Base-by-base conservation (phyloP, 2,329 filamentous ascomycete genomes). In the Geosmithia morbida region DNA sequence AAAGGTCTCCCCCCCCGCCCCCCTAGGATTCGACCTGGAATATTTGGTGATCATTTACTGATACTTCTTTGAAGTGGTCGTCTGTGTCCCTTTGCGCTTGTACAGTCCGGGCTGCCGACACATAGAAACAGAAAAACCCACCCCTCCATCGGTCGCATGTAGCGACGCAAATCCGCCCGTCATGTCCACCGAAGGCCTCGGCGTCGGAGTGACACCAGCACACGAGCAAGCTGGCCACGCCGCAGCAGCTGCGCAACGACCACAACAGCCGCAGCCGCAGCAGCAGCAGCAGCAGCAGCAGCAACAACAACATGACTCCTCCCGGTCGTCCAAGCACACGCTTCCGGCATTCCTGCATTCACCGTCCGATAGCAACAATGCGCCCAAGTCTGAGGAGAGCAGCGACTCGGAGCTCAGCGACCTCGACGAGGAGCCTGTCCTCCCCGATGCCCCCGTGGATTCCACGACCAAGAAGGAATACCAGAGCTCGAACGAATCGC, bases 331-430 rank as follows among this genome's bases (percentile, higher is more conserved):
- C 45, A 67, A 71, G 41, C 50, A 48, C 30, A 42, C 55, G n/a
- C 51, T 54, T 52, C 62, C 67, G 29, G 65, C 61, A 50, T 75
- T 75, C 55, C 63, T 81, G 48, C 72, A 80, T 58, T 81, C 78
- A 53, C 78, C 78, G 41, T 79, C 79, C 46, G 77, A 81, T 55
- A 80, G 74, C 59, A 80, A 80, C 63, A 73, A 73, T 59, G 69
- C 72, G 48, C 64, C 69, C 57, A 79, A 77, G 57, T 69, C 75
- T 51, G 75, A 80, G 55, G 69, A 64, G 46, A 43, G 45, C 45
- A 78, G 73, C 59, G 76, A 81, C 56, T 83, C 79, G 46, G 79
- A 83, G 59, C 66, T 83, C 30, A 82, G 78, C 64, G 79, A 83
- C 47, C 68, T 82, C 46, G 79, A 82, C 51, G 74, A 76, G 45